Conservation (phyloP, 331 rosid genomes). For the Cucumis variabilis region DNA sequence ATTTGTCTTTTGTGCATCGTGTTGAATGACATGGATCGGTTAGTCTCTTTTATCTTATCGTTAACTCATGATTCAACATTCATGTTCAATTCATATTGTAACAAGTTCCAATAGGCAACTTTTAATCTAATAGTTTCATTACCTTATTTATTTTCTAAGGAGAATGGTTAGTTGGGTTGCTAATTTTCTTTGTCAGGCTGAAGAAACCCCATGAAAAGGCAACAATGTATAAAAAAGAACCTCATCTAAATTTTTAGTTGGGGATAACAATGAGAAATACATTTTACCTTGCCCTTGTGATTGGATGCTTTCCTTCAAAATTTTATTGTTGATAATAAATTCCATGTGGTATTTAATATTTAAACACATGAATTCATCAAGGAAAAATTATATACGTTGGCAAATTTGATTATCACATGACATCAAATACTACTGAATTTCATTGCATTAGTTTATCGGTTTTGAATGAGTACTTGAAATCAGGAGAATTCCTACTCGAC, state of each 20-base stretch:
- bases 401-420: not conserved
- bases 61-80: not conserved
- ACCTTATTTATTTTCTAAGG: not conserved
- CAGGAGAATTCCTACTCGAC: not conserved
- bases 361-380: not conserved
- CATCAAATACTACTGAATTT: not conserved
- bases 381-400: not conserved
- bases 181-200: not conserved
- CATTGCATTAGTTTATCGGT: not conserved
- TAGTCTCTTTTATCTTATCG: constrained; percentile 37
- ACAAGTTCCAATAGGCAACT: no score
- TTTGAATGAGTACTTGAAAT: not conserved
- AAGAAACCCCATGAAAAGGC: not conserved
- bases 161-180: not conserved
- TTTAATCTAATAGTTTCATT: not conserved
- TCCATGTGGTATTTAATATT: not conserved
- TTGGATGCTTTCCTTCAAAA: not conserved
- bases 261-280: not conserved
- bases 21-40: constrained; percentile 99
- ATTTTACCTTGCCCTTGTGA: not conserved
- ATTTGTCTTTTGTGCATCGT: constrained; percentile 46
- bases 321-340: not conserved
- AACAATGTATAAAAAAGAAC: not conserved
- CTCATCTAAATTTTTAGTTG: not conserved
- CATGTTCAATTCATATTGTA: constrained; percentile 11